These are phyloP conservation scores for Trichosporon inkin DNA, from an alignment of 1,284 basidiomycete species.

Conservation along the genomic window DNA sequence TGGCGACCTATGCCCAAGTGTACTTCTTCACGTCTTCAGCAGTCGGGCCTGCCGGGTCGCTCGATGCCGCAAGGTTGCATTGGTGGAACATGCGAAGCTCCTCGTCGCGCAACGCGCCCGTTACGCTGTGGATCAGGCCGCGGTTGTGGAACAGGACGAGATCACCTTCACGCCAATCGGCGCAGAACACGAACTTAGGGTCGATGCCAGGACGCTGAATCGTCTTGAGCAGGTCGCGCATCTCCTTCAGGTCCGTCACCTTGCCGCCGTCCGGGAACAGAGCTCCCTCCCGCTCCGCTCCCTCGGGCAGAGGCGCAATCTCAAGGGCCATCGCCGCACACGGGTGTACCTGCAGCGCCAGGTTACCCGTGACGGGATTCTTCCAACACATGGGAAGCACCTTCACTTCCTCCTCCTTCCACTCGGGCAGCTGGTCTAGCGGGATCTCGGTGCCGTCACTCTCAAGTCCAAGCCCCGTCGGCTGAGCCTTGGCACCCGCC, in stretches of 20 bases:
- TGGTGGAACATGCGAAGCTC: constrained; percentile 74
- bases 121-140: constrained; percentile 70
- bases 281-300: constrained; percentile 44
- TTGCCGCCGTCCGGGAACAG: constrained; percentile 71
- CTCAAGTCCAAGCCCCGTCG: constrained; percentile 75
- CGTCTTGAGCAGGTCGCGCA: constrained; percentile 67
- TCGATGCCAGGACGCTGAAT: constrained; percentile 78
- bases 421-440: constrained; percentile 63
- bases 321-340: constrained; percentile 60
- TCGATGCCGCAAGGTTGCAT: constrained; percentile 73
- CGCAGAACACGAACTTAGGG: constrained; percentile 53
- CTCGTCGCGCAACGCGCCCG: constrained; percentile 65
- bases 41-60: constrained; percentile 63
- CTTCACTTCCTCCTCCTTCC: constrained; percentile 69
- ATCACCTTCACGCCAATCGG: constrained; percentile 62
- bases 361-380: constrained; percentile 68
- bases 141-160: constrained; percentile 70
- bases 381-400: constrained; percentile 72
- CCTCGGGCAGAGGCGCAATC: constrained; percentile 63
- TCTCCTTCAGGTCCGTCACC: constrained; percentile 64
- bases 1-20: too few relatives aligned
- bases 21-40: constrained; percentile 62
- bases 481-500: constrained; percentile 64
- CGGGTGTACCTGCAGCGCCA: constrained; percentile 74
- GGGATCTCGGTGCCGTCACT: constrained; percentile 66